phyloP scores from a whole-genome alignment of 768 basidiomycete species.

The Paxillus ammoniavirescens region DNA sequence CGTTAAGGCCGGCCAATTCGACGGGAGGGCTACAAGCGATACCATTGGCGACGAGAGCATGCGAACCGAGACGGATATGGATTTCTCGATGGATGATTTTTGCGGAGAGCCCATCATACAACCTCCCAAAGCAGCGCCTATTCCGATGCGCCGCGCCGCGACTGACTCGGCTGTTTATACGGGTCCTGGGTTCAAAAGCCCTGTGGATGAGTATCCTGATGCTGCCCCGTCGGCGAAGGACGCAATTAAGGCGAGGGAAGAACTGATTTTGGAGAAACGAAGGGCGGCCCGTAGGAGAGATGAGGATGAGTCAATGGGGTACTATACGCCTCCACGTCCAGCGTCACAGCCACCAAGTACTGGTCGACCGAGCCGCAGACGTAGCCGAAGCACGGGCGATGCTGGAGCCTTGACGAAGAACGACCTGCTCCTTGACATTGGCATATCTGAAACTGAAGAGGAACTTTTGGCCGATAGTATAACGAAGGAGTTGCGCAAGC shows the following conservation, averaged over 20 bases:
- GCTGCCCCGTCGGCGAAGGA: constrained; percentile 59
- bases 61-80: constrained; percentile 33
- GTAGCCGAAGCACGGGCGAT: constrained; percentile 81
- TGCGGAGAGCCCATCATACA: constrained; percentile 17
- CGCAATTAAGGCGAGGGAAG: constrained; percentile 63
- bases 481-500: constrained; percentile 66
- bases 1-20: constrained; percentile 30
- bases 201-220: constrained; percentile 30
- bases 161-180: constrained; percentile 45
- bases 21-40: constrained; percentile 39
- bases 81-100: constrained; percentile 24
- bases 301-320: constrained; percentile 41
- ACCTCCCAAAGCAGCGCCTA: constrained; percentile 12
- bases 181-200: constrained; percentile 33
- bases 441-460: constrained; percentile 41
- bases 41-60: constrained; percentile 27
- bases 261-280: constrained; percentile 68
- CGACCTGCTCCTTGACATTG: constrained; percentile 37
- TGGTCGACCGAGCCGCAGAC: constrained; percentile 56
- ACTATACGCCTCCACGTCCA: constrained; percentile 32
- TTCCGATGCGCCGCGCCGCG: constrained; percentile 46
- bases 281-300: constrained; percentile 59
- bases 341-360: constrained; percentile 20
- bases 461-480: constrained; percentile 68
- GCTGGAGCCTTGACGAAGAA: constrained; percentile 44